Conservation (phyloP, 2,329 filamentous ascomycete genomes). For the Colletotrichum sp. region DNA sequence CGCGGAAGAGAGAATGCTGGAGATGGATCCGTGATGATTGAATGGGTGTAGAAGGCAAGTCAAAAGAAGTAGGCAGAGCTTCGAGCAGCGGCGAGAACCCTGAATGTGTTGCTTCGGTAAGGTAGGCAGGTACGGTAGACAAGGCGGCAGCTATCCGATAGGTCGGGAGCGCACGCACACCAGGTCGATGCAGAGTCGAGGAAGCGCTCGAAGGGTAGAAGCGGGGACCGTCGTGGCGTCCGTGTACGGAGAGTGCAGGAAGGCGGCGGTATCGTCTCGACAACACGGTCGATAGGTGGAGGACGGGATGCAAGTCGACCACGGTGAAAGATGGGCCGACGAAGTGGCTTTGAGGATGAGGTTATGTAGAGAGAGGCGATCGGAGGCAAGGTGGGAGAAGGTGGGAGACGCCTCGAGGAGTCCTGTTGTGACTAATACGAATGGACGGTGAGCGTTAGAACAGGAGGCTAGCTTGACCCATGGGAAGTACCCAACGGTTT, state of each 20-base stretch:
- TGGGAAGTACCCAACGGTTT: constrained; percentile 8
- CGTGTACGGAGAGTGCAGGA: constrained; percentile 7
- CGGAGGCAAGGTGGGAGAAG: neutral
- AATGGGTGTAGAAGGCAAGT: neutral
- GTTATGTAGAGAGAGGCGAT: neutral
- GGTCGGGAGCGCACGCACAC: constrained; percentile 18
- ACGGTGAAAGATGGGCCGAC: neutral
- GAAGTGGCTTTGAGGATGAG: neutral
- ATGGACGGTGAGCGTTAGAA: constrained; percentile 12
- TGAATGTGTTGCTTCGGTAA: constrained; percentile 24
- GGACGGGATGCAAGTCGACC: neutral
- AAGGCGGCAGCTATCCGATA: constrained; percentile 36
- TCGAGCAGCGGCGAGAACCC: constrained; percentile 1
- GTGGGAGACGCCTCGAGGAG: neutral
- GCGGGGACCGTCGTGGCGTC: constrained; percentile 12
- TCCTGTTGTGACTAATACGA: constrained; percentile 19
- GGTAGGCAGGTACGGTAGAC: constrained; percentile 26
- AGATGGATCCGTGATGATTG: neutral
- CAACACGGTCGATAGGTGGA: neutral
- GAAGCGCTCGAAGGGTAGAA: constrained; percentile 4
- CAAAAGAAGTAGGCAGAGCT: constrained; percentile 22
- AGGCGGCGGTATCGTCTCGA: constrained; percentile 3
- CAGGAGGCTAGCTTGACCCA: neutral
- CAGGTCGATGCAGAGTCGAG: constrained; percentile 12
- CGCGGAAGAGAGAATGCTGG: neutral